Evolutionary conservation across 305 asterid species (phyloP).

Genomic region (Rubia occidens): DNA sequence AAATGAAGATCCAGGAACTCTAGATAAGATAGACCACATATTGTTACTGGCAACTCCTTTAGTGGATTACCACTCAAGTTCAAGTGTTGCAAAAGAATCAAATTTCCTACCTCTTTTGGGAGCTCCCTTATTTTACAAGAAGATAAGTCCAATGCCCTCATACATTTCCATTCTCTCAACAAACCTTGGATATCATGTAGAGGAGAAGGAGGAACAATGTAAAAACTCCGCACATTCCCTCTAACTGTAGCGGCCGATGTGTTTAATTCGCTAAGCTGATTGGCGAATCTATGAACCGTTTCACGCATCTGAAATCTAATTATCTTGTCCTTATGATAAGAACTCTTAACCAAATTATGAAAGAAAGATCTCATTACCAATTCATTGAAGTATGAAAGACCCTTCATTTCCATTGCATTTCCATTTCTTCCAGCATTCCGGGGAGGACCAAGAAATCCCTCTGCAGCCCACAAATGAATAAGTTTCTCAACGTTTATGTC

Average conservation of each 20-base stretch:
- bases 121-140: constrained; percentile 9
- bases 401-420: neutral
- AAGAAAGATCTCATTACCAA: constrained; percentile 20
- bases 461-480: constrained; percentile 25
- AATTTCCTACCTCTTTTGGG: constrained; percentile 9
- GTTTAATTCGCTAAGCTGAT: too few relatives aligned
- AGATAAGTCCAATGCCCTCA: constrained; percentile 12
- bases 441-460: constrained; percentile 21
- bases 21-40: constrained; percentile 13
- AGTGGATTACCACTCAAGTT: constrained; percentile 15
- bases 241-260: too few relatives aligned
- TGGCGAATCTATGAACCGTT: constrained; percentile 17
- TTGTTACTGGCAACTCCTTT: constrained; percentile 10
- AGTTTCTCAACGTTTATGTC: constrained; percentile 15
- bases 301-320: constrained; percentile 25
- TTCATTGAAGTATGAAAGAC: neutral
- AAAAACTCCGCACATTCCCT: constrained; percentile 11
- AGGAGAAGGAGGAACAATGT: neutral
- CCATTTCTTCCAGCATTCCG: neutral
- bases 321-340: neutral
- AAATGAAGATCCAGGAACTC: constrained; percentile 13
- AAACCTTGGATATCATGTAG: neutral
- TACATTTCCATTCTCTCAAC: neutral
- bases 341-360: constrained; percentile 10
- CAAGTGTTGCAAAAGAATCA: constrained; percentile 13